These are phyloP conservation scores for Lasiosphaeriaceae sp. DNA, from an alignment of 495 filamentous ascomycete species.

Conservation along the genomic window DNA sequence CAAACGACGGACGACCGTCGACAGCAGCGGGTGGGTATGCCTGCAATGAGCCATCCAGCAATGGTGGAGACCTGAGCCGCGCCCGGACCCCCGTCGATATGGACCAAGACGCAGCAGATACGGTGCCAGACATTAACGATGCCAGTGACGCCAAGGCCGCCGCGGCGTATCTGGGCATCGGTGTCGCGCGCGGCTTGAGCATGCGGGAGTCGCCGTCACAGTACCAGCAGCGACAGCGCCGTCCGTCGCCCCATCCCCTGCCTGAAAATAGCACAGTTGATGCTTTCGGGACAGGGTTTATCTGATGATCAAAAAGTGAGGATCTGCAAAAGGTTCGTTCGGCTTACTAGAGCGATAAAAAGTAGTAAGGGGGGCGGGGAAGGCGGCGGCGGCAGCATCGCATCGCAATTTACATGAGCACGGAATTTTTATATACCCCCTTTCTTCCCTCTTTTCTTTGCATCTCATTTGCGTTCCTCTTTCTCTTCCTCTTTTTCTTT, in stretches of 20 bases:
- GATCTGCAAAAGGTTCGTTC: too few relatives aligned
- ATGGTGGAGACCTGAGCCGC: constrained; percentile 1
- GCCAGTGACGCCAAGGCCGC: constrained; percentile 1
- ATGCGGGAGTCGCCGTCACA: constrained; percentile 14
- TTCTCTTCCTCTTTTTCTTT: constrained; percentile 4
- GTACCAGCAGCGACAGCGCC: neutral
- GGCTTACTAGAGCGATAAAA: too few relatives aligned
- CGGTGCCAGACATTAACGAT: neutral
- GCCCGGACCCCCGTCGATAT: constrained; percentile 13
- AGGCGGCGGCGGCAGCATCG: too few relatives aligned
- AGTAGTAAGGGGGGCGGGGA: too few relatives aligned
- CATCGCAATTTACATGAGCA: neutral
- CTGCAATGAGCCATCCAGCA: neutral
- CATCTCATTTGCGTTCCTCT: neutral
- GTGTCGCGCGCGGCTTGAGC: constrained; percentile 30
- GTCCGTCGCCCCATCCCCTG: neutral
- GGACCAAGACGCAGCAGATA: neutral
- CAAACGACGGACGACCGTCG: constrained; percentile 9
- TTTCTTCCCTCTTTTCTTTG: constrained; percentile 4
- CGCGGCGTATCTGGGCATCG: constrained; percentile 19
- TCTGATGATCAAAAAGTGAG: neutral
- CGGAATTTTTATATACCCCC: neutral
- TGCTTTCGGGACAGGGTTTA: constrained; percentile 4
- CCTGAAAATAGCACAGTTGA: neutral
- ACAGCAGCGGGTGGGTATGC: neutral